Conservation (phyloP, 1,139 yeast species). For the Pichia sorboxylosa region DNA sequence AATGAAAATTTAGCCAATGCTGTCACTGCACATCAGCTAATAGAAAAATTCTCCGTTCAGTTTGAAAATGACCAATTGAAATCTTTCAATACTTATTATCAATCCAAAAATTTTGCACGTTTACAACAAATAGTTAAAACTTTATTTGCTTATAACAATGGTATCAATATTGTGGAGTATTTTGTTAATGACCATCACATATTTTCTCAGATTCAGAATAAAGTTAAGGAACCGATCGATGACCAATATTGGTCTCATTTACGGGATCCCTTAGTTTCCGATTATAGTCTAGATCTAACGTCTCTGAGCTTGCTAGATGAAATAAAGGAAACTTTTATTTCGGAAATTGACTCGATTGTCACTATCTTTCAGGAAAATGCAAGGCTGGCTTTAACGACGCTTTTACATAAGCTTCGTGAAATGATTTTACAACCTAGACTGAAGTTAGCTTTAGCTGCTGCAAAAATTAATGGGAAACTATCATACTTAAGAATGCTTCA, state of each 20-base stretch:
- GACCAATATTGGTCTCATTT: conserved; percentile 34
- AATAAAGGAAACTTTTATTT: conserved; percentile 33
- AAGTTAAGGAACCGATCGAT: conserved; percentile 19
- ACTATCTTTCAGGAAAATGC: conserved; percentile 64
- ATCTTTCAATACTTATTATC: conserved; percentile 45
- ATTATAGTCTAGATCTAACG: conserved; percentile 19
- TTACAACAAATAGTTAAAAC: conserved; percentile 74
- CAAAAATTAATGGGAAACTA: conserved; percentile 52
- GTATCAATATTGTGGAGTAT: conserved; percentile 68
- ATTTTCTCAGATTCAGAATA: conserved; percentile 41
- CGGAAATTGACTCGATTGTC: conserved; percentile 63
- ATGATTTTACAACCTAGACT: conserved; percentile 64
- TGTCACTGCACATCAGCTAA: conserved; percentile 36
- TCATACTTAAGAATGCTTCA: conserved; percentile 75
- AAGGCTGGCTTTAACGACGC: conserved; percentile 52
- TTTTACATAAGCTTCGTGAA: conserved; percentile 68
- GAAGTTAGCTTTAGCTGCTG: conserved; percentile 48
- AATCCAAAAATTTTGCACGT: conserved; percentile 48
- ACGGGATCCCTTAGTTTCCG: conserved; percentile 33
- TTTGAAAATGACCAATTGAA: conserved; percentile 60
- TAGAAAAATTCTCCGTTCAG: conserved; percentile 62
- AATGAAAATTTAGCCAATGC: conserved; percentile 38
- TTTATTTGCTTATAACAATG: conserved; percentile 76
- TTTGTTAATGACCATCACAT: conserved; percentile 76
- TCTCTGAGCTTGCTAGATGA: conserved; percentile 16